These are phyloP conservation scores for Boletus insuetus DNA, from an alignment of 768 basidiomycete species.

Conservation along the genomic window DNA sequence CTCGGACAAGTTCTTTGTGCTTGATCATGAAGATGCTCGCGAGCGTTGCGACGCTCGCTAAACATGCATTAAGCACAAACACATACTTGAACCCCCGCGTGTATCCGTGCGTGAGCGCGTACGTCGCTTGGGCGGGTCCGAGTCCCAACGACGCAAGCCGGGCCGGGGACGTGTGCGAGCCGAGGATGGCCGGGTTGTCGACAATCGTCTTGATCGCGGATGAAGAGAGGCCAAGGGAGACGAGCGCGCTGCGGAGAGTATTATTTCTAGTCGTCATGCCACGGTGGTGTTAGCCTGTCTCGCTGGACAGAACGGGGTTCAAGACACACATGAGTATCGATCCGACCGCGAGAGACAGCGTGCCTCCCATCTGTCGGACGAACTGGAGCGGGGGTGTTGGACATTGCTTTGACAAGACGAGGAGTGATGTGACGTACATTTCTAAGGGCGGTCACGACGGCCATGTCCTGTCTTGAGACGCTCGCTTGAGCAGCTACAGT, in stretches of 20 bases:
- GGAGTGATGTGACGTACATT: background rate
- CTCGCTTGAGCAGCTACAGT: background rate
- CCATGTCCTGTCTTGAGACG: background rate
- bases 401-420: no score
- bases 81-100: background rate
- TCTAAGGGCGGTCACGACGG: background rate
- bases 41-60: background rate
- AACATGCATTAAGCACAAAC: background rate
- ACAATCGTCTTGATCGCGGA: background rate
- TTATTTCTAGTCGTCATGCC: background rate
- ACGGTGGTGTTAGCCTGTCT: background rate
- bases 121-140: background rate
- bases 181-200: background rate
- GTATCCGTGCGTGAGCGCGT: background rate
- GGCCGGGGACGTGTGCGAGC: background rate
- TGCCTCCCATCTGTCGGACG: background rate
- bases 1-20: background rate
- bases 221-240: background rate
- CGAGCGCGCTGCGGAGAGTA: background rate
- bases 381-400: background rate
- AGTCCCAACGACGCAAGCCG: background rate
- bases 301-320: background rate
- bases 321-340: background rate
- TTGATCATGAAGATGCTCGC: constrained; percentile 3
- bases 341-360: background rate